Percentiles rank a stretch among this genome's conserved stretches.
Evolutionary conservation across 1,284 basidiomycete genomes (phyloP).

Genomic region (Austroboletus niveus): DNA sequence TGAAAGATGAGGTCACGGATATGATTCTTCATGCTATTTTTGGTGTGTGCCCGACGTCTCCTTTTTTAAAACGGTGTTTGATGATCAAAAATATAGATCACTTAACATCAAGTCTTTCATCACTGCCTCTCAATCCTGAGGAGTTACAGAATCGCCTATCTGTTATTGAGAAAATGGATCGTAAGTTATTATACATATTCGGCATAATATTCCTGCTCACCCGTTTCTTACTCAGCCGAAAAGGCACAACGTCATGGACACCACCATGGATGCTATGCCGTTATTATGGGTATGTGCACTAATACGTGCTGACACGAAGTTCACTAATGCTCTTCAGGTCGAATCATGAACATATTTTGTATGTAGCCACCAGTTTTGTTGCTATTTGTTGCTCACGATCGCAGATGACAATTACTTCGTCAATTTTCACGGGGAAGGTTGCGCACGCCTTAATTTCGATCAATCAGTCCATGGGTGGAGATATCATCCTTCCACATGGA

Average conservation of each 20-base stretch:
- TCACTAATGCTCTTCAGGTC: constrained; percentile 30
- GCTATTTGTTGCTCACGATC: background rate
- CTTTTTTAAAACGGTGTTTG: background rate
- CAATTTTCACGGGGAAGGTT: constrained; percentile 52
- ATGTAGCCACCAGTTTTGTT: constrained; percentile 10
- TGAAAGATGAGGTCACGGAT: constrained; percentile 46
- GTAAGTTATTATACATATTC: constrained; percentile 20
- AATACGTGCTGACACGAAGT: background rate
- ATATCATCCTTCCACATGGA: constrained; percentile 31
- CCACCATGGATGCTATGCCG: constrained; percentile 21
- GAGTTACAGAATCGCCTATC: constrained; percentile 20
- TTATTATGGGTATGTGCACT: constrained; percentile 38
- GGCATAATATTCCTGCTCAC: background rate
- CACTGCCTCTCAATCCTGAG: constrained; percentile 22
- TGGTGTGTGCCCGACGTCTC: constrained; percentile 34
- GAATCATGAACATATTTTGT: constrained; percentile 49
- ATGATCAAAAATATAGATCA: constrained; percentile 20
- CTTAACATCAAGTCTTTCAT: constrained; percentile 28
- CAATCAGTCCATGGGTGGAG: constrained; percentile 40
- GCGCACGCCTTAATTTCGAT: constrained; percentile 47
- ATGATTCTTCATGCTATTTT: constrained; percentile 47
- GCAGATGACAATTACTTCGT: constrained; percentile 42
- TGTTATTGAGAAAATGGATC: constrained; percentile 24
- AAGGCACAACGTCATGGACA: background rate
- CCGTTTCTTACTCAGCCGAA: constrained; percentile 6